phyloP scores from a whole-genome alignment of 257 asterid species.

The Solanum lignicaule region DNA sequence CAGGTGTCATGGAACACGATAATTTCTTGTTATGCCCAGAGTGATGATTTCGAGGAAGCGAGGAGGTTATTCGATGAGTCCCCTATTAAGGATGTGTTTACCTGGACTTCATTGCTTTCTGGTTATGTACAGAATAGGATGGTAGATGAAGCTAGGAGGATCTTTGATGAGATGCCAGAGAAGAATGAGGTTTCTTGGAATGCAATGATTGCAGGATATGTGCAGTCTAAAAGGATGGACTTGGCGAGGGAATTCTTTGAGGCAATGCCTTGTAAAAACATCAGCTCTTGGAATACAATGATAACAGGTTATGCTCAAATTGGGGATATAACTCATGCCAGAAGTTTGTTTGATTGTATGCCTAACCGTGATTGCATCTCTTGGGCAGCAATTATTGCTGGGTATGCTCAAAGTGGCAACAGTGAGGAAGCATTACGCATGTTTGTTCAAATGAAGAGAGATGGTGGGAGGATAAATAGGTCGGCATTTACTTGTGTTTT shows the following conservation, averaged over 20 bases:
- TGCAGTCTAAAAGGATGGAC: constrained; percentile 56
- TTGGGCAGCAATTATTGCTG: constrained; percentile 92
- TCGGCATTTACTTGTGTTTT: constrained; percentile 56
- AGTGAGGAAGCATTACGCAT: constrained; percentile 52
- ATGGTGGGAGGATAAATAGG: constrained; percentile 54
- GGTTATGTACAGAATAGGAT: constrained; percentile 74
- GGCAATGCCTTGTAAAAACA: constrained; percentile 65
- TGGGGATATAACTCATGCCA: constrained; percentile 51
- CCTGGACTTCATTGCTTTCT: constrained; percentile 91
- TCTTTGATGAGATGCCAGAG: constrained; percentile 75
- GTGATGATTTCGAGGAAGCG: constrained; percentile 55
- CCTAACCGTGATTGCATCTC: constrained; percentile 74
- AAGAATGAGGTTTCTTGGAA: constrained; percentile 83
- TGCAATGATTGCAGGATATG: constrained; percentile 88
- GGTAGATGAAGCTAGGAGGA: constrained; percentile 60
- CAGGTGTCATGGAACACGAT: constrained; percentile 84
- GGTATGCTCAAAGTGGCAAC: constrained; percentile 65
- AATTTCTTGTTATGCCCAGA: constrained; percentile 75
- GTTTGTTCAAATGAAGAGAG: constrained; percentile 54
- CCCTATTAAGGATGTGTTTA: constrained; percentile 58
- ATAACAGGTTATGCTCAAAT: constrained; percentile 79
- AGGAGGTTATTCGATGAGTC: constrained; percentile 59
- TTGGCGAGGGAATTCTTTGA: constrained; percentile 69
- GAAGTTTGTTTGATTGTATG: constrained; percentile 60
- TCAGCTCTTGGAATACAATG: constrained; percentile 92